These are phyloP conservation scores for Wickerhamomyces silvicola DNA, from an alignment of 805 yeast species.

Conservation along the genomic window DNA sequence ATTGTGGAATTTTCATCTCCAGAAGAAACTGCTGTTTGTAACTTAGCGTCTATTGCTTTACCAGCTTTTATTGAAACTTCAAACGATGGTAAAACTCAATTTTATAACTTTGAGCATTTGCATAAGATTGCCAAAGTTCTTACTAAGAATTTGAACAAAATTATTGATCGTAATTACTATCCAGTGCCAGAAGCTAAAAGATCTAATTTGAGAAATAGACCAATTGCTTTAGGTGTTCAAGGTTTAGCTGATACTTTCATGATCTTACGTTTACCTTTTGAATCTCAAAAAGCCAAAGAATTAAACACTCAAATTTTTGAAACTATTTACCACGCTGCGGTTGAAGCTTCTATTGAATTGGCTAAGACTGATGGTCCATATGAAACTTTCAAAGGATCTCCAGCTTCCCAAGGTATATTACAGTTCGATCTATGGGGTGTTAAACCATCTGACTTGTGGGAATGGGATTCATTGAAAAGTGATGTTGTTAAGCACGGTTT, in stretches of 20 bases:
- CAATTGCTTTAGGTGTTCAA: constrained; percentile 97
- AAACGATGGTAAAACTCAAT: constrained; percentile 36
- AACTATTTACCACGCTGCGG: constrained; percentile 90
- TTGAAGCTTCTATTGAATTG: constrained; percentile 80
- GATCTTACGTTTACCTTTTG: constrained; percentile 78
- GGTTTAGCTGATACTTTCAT: constrained; percentile 90
- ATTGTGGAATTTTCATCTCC: constrained; percentile 86
- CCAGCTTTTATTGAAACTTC: constrained; percentile 63
- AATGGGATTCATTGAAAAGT: constrained; percentile 71
- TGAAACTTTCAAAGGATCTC: constrained; percentile 73
- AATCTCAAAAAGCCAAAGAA: constrained; percentile 67
- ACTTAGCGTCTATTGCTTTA: constrained; percentile 83
- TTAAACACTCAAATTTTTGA: constrained; percentile 86
- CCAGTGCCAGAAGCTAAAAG: constrained; percentile 71
- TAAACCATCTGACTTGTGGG: constrained; percentile 75
- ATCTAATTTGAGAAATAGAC: constrained; percentile 82
- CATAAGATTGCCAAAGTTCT: constrained; percentile 76
- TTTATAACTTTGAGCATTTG: constrained; percentile 65
- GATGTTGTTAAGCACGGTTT: constrained; percentile 59
- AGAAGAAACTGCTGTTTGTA: constrained; percentile 95
- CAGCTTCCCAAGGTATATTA: constrained; percentile 77
- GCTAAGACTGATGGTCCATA: constrained; percentile 69
- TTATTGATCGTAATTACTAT: constrained; percentile 80
- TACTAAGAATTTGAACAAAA: constrained; percentile 68
- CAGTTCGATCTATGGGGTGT: constrained; percentile 86